Conservation (phyloP, 2,329 filamentous ascomycete genomes). For the Alternaria rosae region DNA sequence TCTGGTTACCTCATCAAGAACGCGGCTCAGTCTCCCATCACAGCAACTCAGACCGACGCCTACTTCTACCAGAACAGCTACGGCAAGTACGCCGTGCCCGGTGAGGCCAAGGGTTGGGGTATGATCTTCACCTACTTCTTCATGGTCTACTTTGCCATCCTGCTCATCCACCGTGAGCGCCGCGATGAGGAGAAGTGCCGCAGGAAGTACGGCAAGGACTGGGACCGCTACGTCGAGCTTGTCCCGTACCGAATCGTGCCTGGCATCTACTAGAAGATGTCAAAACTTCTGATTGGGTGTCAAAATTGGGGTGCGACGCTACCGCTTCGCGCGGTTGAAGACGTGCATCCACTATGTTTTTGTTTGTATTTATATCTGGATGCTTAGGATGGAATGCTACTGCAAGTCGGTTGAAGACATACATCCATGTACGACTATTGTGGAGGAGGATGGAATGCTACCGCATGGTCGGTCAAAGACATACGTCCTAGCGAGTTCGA, state of each 20-base stretch:
- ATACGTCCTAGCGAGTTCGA: conserved; percentile 17
- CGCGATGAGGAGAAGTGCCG: conserved; percentile 91
- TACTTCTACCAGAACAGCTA: conserved; percentile 63
- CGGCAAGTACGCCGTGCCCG: conserved; percentile 72
- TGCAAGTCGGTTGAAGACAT: conserved; percentile 37
- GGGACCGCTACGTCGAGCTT: conserved; percentile 84
- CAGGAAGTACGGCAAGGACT: conserved; percentile 90
- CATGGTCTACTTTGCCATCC: conserved; percentile 85
- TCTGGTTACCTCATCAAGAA: conserved; percentile 78
- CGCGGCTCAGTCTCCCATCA: conserved; percentile 45
- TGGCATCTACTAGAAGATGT: conserved; percentile 71
- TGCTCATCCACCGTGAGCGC: conserved; percentile 84
- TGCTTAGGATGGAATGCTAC: conserved; percentile 33
- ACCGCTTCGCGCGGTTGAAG: conserved; percentile 19
- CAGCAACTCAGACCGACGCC: conserved; percentile 57
- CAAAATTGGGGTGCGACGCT: conserved; percentile 33
- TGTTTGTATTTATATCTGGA: not conserved
- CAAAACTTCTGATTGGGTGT: not conserved
- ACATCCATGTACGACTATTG: conserved; percentile 11
- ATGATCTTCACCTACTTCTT: conserved; percentile 95
- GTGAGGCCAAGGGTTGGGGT: conserved; percentile 79
- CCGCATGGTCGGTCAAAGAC: conserved; percentile 33
- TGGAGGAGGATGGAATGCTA: conserved; percentile 29
- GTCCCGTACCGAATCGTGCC: conserved; percentile 86
- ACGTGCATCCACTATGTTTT: conserved; percentile 4